Conservation (phyloP, 305 asterid species). For the Striga hermonthica region DNA sequence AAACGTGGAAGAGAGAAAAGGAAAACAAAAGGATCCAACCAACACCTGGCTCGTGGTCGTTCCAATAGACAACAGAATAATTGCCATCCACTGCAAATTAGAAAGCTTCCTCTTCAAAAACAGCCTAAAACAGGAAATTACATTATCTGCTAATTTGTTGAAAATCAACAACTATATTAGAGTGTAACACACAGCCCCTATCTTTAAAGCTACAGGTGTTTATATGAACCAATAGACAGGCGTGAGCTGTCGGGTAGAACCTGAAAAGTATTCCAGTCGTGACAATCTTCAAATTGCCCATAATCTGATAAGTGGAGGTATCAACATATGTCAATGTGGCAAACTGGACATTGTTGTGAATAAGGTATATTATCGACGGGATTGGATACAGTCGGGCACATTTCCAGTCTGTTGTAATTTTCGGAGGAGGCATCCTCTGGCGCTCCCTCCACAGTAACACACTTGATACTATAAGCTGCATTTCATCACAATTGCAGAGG, state of each 20-base stretch:
- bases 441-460: constrained; percentile 78
- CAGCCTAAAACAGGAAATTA: constrained; percentile 58
- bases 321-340: constrained; percentile 95
- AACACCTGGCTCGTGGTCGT: constrained; percentile 97
- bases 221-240: constrained; percentile 17
- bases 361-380: constrained; percentile 88
- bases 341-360: constrained; percentile 97
- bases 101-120: constrained; percentile 98
- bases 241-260: constrained; percentile 33
- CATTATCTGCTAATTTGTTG: constrained; percentile 32
- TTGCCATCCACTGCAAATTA: constrained; percentile 97
- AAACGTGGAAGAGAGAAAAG: constrained; percentile 2
- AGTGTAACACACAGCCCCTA: constrained; percentile 16
- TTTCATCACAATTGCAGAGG: constrained; percentile 20
- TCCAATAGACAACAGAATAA: constrained; percentile 82
- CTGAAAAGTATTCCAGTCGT: constrained; percentile 91
- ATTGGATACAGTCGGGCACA: constrained; percentile 71
- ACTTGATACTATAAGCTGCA: constrained; percentile 88
- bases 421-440: constrained; percentile 62
- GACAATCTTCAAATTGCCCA: constrained; percentile 95
- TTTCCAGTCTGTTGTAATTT: constrained; percentile 88
- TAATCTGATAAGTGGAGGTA: constrained; percentile 87
- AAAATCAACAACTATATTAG: constrained; percentile 29
- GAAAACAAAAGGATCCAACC: constrained; percentile 25
- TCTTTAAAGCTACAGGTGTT: constrained; percentile 7